phyloP scores from a whole-genome alignment of 148 eudicot genomes.

The Beta vulgaris region DNA sequence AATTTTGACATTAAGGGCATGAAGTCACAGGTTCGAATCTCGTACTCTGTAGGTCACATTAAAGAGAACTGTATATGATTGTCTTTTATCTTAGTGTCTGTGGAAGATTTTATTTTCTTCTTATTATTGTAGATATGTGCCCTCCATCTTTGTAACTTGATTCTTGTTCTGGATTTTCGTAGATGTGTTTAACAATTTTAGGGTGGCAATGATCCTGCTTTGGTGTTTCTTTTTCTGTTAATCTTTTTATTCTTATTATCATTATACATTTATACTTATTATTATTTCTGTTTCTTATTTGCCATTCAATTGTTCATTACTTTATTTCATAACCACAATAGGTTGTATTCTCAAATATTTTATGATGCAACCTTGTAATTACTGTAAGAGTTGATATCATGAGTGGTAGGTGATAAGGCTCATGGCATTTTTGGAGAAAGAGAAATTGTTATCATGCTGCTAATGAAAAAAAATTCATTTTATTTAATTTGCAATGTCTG shows the following conservation, averaged over 20 bases:
- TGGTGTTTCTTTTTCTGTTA: neutral
- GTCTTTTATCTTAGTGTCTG: neutral
- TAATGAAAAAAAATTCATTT: neutral
- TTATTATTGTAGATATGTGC: neutral
- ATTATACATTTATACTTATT: neutral
- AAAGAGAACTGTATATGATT: neutral
- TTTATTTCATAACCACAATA: too few species aligned
- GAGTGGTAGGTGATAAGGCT: neutral
- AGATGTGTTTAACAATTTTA: neutral
- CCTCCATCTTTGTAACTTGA: neutral
- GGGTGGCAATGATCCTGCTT: neutral
- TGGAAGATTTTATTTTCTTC: neutral
- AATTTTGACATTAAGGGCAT: constrained; percentile 37
- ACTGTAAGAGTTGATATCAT: too few species aligned
- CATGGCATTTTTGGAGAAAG: neutral
- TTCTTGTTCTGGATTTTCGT: constrained; percentile 5
- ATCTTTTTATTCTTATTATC: neutral
- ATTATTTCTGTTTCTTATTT: neutral
- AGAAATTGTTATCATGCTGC: too few species aligned
- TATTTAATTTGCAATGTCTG: neutral
- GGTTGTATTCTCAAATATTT: too few species aligned
- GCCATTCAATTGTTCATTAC: neutral
- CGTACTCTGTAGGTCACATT: constrained; percentile 26
- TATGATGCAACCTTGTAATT: too few species aligned
- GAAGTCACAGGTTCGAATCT: constrained; percentile 37